A percentile compares a stretch with the other conserved stretches of the same genome.
These are phyloP conservation scores for Tausonia pullulans DNA, from an alignment of 1,284 basidiomycete genomes.

Conservation along the genomic window DNA sequence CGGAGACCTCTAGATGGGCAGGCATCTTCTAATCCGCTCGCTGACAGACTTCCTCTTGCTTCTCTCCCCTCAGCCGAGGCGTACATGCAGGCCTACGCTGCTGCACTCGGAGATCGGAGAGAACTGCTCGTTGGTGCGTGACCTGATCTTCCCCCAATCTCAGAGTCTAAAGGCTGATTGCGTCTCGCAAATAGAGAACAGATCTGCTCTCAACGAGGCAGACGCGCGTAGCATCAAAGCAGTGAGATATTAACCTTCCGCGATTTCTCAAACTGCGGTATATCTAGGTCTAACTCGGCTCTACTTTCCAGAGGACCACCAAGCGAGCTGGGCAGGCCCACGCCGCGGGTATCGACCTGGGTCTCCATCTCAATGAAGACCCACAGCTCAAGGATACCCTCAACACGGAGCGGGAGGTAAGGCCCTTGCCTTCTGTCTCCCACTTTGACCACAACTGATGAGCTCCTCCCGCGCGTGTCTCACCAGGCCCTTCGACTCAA, in stretches of 20 bases:
- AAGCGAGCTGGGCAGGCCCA: not conserved
- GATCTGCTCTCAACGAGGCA: not conserved
- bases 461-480: not conserved
- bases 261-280: too few relatives aligned
- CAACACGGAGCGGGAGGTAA: not conserved
- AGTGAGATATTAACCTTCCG: not conserved
- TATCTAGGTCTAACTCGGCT: too few relatives aligned
- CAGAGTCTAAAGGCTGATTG: too few relatives aligned
- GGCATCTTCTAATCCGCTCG: too few relatives aligned
- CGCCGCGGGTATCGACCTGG: not conserved
- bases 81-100: conserved; percentile 2
- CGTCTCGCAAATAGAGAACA: not conserved
- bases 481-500: not conserved
- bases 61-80: not conserved
- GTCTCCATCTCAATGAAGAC: not conserved
- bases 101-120: not conserved
- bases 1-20: too few relatives aligned
- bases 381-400: not conserved
- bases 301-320: not conserved
- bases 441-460: not conserved
- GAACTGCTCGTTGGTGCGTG: not conserved
- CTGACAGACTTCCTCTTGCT: not conserved
- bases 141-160: too few relatives aligned
- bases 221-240: not conserved
- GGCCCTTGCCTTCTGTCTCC: not conserved